A percentile compares a stretch with the other conserved stretches of the same genome.
phyloP scores from a whole-genome alignment of 257 asterid genomes.

The Solanum dulcamara region DNA sequence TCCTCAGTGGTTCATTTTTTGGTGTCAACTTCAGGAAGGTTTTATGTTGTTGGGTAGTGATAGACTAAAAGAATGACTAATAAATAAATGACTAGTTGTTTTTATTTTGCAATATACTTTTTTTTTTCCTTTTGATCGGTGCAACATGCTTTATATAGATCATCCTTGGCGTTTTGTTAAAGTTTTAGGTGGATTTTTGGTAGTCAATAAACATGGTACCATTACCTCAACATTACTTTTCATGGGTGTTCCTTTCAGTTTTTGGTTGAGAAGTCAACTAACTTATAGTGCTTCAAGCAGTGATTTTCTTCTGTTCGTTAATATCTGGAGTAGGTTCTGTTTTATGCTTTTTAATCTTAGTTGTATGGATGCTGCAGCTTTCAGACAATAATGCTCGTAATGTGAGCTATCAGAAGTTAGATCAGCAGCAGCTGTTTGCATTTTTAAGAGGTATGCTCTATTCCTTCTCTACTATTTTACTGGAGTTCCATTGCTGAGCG shows the following conservation, averaged over 20 bases:
- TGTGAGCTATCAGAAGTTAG: constrained; percentile 33
- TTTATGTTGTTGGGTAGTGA: background rate
- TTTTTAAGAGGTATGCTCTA: constrained; percentile 51
- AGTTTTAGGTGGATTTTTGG: background rate
- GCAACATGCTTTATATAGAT: background rate
- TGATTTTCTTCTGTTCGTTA: background rate
- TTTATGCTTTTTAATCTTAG: background rate
- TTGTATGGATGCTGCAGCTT: constrained; percentile 50
- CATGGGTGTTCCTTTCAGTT: background rate
- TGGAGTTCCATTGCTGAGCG: background rate
- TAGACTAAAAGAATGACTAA: background rate
- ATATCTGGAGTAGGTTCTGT: background rate
- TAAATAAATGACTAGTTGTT: background rate
- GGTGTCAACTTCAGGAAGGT: background rate
- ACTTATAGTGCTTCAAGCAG: background rate
- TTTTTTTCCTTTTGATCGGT: background rate
- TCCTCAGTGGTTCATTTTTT: background rate
- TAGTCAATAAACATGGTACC: background rate
- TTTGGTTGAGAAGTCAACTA: background rate
- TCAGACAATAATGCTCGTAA: constrained; percentile 29
- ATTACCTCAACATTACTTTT: background rate
- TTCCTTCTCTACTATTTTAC: background rate
- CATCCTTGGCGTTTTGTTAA: background rate
- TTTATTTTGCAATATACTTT: background rate
- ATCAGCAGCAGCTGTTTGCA: constrained; percentile 54